Base-by-base conservation (phyloP, 495 filamentous ascomycete genomes). In the Trichoderma asperelloides region DNA sequence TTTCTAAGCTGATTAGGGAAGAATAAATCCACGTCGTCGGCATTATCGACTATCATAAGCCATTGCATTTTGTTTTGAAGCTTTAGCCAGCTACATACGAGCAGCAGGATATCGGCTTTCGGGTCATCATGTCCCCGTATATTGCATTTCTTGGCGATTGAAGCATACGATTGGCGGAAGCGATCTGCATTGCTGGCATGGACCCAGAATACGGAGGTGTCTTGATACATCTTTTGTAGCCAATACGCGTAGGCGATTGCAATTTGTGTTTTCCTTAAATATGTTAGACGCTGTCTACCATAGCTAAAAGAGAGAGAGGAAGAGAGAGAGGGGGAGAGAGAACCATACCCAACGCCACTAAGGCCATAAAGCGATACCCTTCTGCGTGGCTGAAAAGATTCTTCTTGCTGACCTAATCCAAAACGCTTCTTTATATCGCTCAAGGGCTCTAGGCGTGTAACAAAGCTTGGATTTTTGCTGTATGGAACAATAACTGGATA, bases 31-130 rank as follows among this genome's bases (percentile, higher is more conserved):
- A 71, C 66, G 70, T 85, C 78, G 69, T 86, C 82, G 11, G 80
- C 82, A 67, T 84, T 86, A 69, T 86, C 82, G 30, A 86, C 73
- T 16, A 84, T 71, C 67, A 85, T 69, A 27, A 84, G 65, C 83
- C 82, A 87, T 7, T 65, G 66, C 23, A 76, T 76, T 43, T 70
- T 73, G 0, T 75, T 60, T 23, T 74, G 69, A 12, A 71, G 51
- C 23, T 73, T 67, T 6, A 84, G 74, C 78, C 79, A 82, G n/a
- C 70, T 65, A 16, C 70, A 66, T 9, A 82, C 74, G 9, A 80
- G 69, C 37, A 70, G 33, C n/a, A 82, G 65, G 1, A 77, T 70
- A 43, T 81, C 69, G 4, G 51, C 65, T 23, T 79, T 67, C 9
- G 76, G 69, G 66, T 79, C 70, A 9, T 78, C 69, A 40, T 70